A percentile compares a stretch with the other conserved stretches of the same genome.
phyloP scores from a whole-genome alignment of 2,329 filamentous ascomycete species.

The Cercospora brassicicola region DNA sequence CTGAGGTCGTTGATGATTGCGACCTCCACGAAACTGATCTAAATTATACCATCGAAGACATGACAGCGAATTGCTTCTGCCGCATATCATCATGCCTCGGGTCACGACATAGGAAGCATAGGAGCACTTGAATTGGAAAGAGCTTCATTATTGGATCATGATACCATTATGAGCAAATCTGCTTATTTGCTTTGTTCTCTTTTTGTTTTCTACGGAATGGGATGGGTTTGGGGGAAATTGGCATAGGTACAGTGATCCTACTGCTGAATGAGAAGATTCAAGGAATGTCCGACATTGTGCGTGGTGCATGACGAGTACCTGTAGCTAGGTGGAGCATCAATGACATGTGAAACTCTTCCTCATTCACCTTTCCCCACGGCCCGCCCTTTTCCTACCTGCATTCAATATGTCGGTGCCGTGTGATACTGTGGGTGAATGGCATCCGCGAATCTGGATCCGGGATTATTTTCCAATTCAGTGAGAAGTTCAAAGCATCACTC shows the following conservation, averaged over 20 bases:
- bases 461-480: neutral
- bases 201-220: neutral
- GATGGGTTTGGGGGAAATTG: neutral
- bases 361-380: neutral
- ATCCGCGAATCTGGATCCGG: neutral
- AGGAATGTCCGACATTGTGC: neutral
- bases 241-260: conserved; percentile 3
- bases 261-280: neutral
- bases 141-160: conserved; percentile 13
- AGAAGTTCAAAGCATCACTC: neutral
- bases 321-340: neutral
- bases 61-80: conserved; percentile 10
- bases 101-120: conserved; percentile 11
- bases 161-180: conserved; percentile 14
- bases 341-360: neutral
- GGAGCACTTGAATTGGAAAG: conserved; percentile 4
- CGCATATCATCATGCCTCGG: conserved; percentile 10
- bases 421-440: neutral
- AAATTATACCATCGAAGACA: conserved; percentile 14
- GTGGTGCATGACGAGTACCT: neutral
- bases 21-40: conserved; percentile 11
- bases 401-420: neutral
- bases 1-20: neutral
- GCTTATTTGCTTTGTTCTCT: conserved; percentile 3
- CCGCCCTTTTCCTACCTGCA: neutral